phyloP scores from a whole-genome alignment of 805 yeast species.

The Yarrowia bubula region DNA sequence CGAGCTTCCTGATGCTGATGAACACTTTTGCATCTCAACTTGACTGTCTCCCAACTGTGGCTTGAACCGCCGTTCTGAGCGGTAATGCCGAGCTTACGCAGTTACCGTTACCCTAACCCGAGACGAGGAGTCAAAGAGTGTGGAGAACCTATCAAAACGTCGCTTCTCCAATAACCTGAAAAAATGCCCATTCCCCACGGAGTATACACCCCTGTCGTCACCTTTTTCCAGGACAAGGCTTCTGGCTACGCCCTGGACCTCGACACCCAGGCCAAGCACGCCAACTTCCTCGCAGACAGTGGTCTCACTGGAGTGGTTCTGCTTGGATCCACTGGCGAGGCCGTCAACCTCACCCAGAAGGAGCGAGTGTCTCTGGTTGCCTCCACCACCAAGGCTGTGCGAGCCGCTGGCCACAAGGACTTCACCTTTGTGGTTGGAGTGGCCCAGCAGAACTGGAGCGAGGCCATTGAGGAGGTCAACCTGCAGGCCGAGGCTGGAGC shows the following conservation, averaged over 20 bases:
- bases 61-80: background rate
- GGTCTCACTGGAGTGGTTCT: conserved; percentile 52
- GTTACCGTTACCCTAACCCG: conserved; percentile 26
- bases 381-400: conserved; percentile 39
- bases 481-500: conserved; percentile 37
- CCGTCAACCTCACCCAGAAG: conserved; percentile 48
- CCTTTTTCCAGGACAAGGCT: conserved; percentile 50
- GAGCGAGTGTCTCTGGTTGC: conserved; percentile 43
- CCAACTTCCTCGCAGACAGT: conserved; percentile 43
- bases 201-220: conserved; percentile 54
- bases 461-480: conserved; percentile 42
- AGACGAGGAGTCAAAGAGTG: conserved; percentile 10
- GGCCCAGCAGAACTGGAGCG: conserved; percentile 48
- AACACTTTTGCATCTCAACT: no score
- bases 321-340: conserved; percentile 58
- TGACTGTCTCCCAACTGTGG: no score
- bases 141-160: conserved; percentile 13
- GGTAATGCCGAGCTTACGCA: conserved; percentile 10
- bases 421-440: conserved; percentile 51
- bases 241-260: conserved; percentile 42
- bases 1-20: no score
- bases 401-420: conserved; percentile 42
- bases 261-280: conserved; percentile 48
- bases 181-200: conserved; percentile 32
- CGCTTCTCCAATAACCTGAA: background rate